Conservation (phyloP, 2,329 filamentous ascomycete species). For the Penicillium sp. region DNA sequence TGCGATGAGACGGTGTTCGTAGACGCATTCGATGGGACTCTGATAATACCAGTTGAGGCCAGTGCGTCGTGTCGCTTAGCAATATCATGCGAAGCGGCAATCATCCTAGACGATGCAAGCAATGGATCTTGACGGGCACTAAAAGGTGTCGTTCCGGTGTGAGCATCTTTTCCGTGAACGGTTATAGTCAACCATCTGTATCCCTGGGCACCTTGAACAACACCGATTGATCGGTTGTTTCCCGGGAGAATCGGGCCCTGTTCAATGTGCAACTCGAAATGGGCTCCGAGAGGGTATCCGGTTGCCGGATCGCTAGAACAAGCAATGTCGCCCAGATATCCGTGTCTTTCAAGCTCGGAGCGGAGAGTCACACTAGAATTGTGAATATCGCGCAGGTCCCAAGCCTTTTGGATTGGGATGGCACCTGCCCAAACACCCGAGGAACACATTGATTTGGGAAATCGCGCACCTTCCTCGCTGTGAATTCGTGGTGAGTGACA, state of each 20-base stretch:
- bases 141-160: slow-evolving; percentile 69
- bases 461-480: slow-evolving; percentile 74
- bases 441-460: slow-evolving; percentile 68
- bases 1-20: slow-evolving; percentile 67
- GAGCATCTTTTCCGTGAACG: slow-evolving; percentile 63
- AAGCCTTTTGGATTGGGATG: slow-evolving; percentile 60
- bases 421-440: slow-evolving; percentile 71
- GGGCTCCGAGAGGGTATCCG: slow-evolving; percentile 64
- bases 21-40: slow-evolving; percentile 56
- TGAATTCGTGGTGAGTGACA: neutral
- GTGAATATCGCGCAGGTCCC: slow-evolving; percentile 58
- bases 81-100: slow-evolving; percentile 59
- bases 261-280: slow-evolving; percentile 80
- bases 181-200: slow-evolving; percentile 67
- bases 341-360: slow-evolving; percentile 64
- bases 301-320: slow-evolving; percentile 46
- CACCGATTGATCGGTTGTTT: slow-evolving; percentile 58
- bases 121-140: slow-evolving; percentile 61
- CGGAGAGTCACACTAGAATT: slow-evolving; percentile 56
- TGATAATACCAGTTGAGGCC: slow-evolving; percentile 65
- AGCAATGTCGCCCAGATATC: slow-evolving; percentile 59
- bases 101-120: slow-evolving; percentile 62
- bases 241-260: slow-evolving; percentile 70
- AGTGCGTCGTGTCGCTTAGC: slow-evolving; percentile 58
- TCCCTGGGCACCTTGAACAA: slow-evolving; percentile 66